Evolutionary conservation across 2,329 filamentous ascomycete species (phyloP).

Genomic region (Apiospora phragmitis): DNA sequence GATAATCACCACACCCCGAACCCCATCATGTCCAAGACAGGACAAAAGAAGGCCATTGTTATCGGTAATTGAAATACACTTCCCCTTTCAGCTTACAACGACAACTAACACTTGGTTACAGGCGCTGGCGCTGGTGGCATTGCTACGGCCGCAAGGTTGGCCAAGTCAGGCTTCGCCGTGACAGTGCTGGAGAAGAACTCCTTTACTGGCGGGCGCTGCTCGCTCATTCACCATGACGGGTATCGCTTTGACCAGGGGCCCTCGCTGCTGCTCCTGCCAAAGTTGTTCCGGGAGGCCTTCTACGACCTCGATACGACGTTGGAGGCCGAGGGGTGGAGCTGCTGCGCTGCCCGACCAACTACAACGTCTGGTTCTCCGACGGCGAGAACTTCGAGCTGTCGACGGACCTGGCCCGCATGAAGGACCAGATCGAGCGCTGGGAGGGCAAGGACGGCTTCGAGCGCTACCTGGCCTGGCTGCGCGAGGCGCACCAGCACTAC

Average conservation of each 20-base stretch:
- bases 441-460: conserved; percentile 72
- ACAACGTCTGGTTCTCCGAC: conserved; percentile 73
- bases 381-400: conserved; percentile 63
- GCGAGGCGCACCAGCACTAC: conserved; percentile 69
- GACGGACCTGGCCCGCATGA: conserved; percentile 71
- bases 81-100: not conserved
- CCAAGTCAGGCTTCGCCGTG: conserved; percentile 69
- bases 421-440: conserved; percentile 68
- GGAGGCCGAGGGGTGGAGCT: conserved; percentile 64
- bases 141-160: conserved; percentile 69
- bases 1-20: not conserved
- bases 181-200: conserved; percentile 77
- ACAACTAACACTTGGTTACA: conserved; percentile 24
- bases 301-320: conserved; percentile 67
- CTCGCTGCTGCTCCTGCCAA: conserved; percentile 70
- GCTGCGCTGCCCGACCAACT: conserved; percentile 73
- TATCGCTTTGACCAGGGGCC: conserved; percentile 78
- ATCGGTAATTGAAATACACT: conserved; percentile 42
- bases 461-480: conserved; percentile 66
- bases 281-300: conserved; percentile 70
- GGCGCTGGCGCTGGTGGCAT: conserved; percentile 73
- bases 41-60: conserved; percentile 50
- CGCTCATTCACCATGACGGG: conserved; percentile 59
- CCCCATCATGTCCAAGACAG: conserved; percentile 19
- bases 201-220: conserved; percentile 72